Base-by-base conservation (phyloP, 2,329 filamentous ascomycete species). In the Trichothecium sympodiale region DNA sequence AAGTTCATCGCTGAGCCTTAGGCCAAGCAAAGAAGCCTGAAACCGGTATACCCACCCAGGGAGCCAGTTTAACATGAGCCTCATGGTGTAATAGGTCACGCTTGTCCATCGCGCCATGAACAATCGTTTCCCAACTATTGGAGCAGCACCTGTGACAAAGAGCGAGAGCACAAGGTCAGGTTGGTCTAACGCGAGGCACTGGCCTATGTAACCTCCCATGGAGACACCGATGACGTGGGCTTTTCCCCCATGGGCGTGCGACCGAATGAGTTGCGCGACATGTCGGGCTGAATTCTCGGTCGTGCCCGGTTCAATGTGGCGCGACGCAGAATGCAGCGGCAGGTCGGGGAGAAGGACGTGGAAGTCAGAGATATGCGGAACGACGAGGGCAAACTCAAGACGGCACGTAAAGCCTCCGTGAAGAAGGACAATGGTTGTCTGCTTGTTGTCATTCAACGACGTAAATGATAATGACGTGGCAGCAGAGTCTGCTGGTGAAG, bases 181-280 rank as follows among this genome's bases (percentile, higher is more conserved):
- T 35, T 59, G 46, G 14, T 50, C 44, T 26, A 45, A 45, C 18
- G 52, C 49, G 5, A 63, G 41, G n/a, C 51, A 48, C 38, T 57
- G 43, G 23, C 48, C 46, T 2, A 61, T 39, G 37, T 52, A 64
- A 2, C 58, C 60, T 9, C 60, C 60, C 36, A 59, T 57, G 3
- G 60, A 65, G 16, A 64, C 31, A 3, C 60, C 60, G 23, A 60
- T 56, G 20, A 64, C 31, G 41, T 64, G 61, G 4, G 60, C 61
- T 3, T 43, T 43, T 5, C 53, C 48, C 35, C 49, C 45, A 31
- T 61, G 53, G 9, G 59, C 60, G 37, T 56, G 49, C 4, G 41
- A 37, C 8, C 47, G 50, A 36, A 65, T 60, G 35, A 64, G 45
- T 2, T 43, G 35, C 8, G 60, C 55, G 13, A 65, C 46, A 12